Base-by-base conservation (phyloP, 108 stramenopile species). In the Discostella stelligeroides region DNA sequence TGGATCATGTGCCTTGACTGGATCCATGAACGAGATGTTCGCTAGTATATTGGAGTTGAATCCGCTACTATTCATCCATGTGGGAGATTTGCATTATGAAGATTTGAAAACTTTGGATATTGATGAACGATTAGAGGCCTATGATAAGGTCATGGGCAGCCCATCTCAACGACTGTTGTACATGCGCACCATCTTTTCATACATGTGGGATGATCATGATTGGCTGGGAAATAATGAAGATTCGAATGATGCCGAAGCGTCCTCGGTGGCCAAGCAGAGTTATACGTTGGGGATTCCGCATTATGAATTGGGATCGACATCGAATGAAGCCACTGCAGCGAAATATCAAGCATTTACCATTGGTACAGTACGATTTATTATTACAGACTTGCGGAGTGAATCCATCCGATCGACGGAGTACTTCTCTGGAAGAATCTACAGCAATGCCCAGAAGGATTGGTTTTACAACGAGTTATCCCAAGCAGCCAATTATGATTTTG, bases 151-250 rank as follows among this genome's bases (percentile, higher is more conserved):
- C 5, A 75, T 86, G 81, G 86, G 81, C 8, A 79, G 77, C 50
- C 30, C 54, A 1, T 70, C 83, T 12, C 81, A 82, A 58, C 12
- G 69, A 42, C 29, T 68, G 15, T 64, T 86, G 10, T 84, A 64
- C 67, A 80, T 62, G 66, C 59, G 72, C 28, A 74, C 70, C 4
- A 66, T 71, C 7, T 68, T 86, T 21, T 13, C 81, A 8, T 86
- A 83, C 72, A 84, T 82, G 47, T 86, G 79, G 77, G 83, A 86
- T 59, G 86, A 86, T 68, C 86, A 84, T 53, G 86, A 86, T 65
- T 86, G 72, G 73, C 53, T 86, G 15, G 83, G 81, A 34, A 82
- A 83, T 46, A 72, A 85, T 55, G 24, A 51, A n/a, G 81, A 68
- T 46, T 67, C 62, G 14, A 40, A 58, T n/a, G 49, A 75, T 57